Percentiles rank a stretch among this genome's conserved stretches.
Evolutionary conservation across 768 basidiomycete genomes (phyloP).

Genomic region (Podaxis rugospora): DNA sequence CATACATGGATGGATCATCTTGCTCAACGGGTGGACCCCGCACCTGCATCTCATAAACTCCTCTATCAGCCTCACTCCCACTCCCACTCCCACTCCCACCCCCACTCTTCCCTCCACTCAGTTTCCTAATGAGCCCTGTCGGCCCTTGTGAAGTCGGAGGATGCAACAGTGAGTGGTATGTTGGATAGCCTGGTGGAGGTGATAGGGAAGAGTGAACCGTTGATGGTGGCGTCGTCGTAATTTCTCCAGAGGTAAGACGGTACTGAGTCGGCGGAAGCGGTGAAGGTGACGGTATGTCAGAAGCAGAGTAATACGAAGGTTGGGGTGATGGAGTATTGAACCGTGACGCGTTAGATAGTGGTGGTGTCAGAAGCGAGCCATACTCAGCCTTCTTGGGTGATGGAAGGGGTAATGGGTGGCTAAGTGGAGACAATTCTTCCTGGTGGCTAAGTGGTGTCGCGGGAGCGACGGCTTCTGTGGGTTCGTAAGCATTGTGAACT

Average conservation of each 20-base stretch:
- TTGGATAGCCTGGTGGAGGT: conserved; percentile 6
- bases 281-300: conserved; percentile 59
- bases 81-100: neutral
- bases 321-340: conserved; percentile 31
- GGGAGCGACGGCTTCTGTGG: conserved; percentile 39
- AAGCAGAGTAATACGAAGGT: conserved; percentile 67
- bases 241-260: conserved; percentile 40
- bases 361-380: conserved; percentile 24
- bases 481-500: conserved; percentile 42
- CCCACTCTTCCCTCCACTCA: conserved; percentile 9
- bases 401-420: conserved; percentile 19
- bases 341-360: conserved; percentile 17
- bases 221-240: conserved; percentile 37
- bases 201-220: neutral
- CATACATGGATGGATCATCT: conserved; percentile 3
- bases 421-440: conserved; percentile 22
- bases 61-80: conserved; percentile 15
- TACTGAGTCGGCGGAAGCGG: conserved; percentile 52
- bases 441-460: conserved; percentile 33
- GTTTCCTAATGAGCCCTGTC: conserved; percentile 10
- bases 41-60: conserved; percentile 36
- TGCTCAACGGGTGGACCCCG: conserved; percentile 21
- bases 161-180: neutral
- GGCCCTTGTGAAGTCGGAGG: neutral
- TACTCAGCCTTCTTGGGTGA: conserved; percentile 13